Conservation (phyloP, 163 green algal genomes). For the Chlorella variabilis region DNA sequence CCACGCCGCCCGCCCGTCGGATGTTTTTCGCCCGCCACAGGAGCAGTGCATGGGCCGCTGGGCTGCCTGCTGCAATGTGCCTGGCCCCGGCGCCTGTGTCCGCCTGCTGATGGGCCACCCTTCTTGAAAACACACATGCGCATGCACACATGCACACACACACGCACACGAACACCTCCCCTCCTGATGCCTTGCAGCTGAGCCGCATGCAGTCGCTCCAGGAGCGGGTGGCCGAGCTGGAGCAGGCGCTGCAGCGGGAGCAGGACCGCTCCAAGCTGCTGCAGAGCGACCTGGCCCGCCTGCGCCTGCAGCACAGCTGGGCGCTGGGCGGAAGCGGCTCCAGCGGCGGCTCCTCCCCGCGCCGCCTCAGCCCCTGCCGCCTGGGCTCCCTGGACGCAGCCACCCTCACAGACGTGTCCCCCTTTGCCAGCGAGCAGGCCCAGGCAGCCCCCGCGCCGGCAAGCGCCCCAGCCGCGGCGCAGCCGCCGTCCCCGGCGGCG, state of each 20-base stretch:
- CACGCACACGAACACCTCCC: no score
- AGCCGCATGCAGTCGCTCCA: slow-evolving; percentile 39
- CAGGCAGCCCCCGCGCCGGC: background rate
- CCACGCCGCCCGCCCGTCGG: no score
- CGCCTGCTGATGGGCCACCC: no score
- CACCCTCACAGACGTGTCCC: background rate
- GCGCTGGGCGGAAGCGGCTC: background rate
- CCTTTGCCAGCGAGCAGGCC: background rate
- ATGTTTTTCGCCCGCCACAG: no score
- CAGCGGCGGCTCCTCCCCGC: background rate
- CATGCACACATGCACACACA: background rate
- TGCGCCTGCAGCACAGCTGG: slow-evolving; percentile 27
- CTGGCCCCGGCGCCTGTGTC: no score
- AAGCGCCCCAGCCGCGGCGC: background rate
- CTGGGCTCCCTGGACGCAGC: background rate
- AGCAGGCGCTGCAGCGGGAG: slow-evolving; percentile 45
- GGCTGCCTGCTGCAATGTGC: no score
- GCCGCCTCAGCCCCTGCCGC: background rate
- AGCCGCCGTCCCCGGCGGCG: background rate
- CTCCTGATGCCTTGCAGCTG: no score
- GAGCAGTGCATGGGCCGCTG: no score
- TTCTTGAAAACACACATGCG: no score
- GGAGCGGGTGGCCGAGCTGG: slow-evolving; percentile 27
- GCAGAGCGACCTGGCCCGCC: slow-evolving; percentile 35
- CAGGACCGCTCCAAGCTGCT: slow-evolving; percentile 42